Conservation (phyloP, 2,329 filamentous ascomycete species). For the Colletotrichum agaves region DNA sequence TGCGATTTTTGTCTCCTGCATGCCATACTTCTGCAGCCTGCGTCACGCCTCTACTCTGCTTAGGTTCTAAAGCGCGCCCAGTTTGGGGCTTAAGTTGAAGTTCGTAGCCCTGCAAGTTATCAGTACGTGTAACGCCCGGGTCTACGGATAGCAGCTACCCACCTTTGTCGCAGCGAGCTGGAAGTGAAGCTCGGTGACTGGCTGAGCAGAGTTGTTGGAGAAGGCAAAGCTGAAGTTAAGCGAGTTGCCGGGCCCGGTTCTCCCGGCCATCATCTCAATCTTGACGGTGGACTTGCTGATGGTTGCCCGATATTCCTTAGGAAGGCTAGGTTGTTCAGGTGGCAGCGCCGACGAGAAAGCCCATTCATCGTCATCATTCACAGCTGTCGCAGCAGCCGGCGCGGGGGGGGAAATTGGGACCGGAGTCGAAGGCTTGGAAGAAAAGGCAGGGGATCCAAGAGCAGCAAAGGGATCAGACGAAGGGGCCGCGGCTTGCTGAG, state of each 20-base stretch:
- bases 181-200: slow-evolving; percentile 84
- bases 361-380: slow-evolving; percentile 88
- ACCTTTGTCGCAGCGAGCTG: slow-evolving; percentile 96
- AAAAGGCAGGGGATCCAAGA: slow-evolving; percentile 53
- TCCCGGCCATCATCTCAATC: slow-evolving; percentile 77
- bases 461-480: slow-evolving; percentile 58
- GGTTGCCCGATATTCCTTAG: slow-evolving; percentile 70
- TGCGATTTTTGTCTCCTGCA: slow-evolving; percentile 73
- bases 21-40: slow-evolving; percentile 83
- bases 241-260: slow-evolving; percentile 64
- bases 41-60: slow-evolving; percentile 78
- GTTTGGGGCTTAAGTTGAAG: slow-evolving; percentile 88
- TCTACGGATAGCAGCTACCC: slow-evolving; percentile 40
- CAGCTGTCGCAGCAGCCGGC: slow-evolving; percentile 44
- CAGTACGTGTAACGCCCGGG: slow-evolving; percentile 15
- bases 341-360: slow-evolving; percentile 90
- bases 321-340: slow-evolving; percentile 60
- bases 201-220: slow-evolving; percentile 79
- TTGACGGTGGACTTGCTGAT: slow-evolving; percentile 77
- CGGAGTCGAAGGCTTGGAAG: slow-evolving; percentile 50
- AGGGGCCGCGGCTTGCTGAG: slow-evolving; percentile 51
- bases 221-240: slow-evolving; percentile 83
- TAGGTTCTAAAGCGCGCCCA: slow-evolving; percentile 78
- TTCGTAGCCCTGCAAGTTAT: slow-evolving; percentile 73
- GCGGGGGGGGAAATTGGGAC: slow-evolving; percentile 47